These are phyloP conservation scores for Naganishia liquefaciens DNA, from an alignment of 1,284 basidiomycete species.

Conservation along the genomic window DNA sequence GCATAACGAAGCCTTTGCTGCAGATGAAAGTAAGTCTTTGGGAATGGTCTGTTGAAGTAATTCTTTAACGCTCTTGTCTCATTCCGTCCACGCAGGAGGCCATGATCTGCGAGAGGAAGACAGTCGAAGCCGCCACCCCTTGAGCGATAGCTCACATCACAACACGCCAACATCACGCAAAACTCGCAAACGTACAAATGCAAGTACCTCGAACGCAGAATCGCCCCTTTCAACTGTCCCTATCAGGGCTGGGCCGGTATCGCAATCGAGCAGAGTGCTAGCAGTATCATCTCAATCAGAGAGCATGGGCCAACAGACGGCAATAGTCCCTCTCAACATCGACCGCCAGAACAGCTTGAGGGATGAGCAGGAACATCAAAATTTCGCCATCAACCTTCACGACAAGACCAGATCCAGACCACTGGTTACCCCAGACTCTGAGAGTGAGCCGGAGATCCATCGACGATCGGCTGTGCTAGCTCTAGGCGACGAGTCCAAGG, in stretches of 20 bases:
- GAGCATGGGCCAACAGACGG: conserved; percentile 6
- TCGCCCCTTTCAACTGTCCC: neutral
- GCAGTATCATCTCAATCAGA: conserved; percentile 8
- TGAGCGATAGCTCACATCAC: conserved; percentile 15
- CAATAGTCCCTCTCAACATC: conserved; percentile 15
- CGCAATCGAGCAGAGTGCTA: neutral
- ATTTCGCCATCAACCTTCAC: neutral
- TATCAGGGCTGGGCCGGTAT: neutral
- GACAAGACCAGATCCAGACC: conserved; percentile 2
- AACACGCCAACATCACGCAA: conserved; percentile 12
- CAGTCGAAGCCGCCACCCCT: neutral
- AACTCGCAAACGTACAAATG: neutral
- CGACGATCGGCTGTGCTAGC: neutral
- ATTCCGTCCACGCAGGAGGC: neutral
- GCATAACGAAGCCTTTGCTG: too few species aligned
- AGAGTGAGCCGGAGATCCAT: neutral
- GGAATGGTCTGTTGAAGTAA: neutral
- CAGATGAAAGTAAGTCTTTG: neutral
- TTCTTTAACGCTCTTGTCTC: neutral
- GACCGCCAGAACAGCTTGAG: neutral
- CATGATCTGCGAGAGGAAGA: neutral
- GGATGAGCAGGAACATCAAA: neutral
- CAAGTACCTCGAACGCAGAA: neutral
- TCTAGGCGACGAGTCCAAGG: neutral
- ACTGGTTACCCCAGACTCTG: neutral